Base-by-base conservation (phyloP, 2,329 filamentous ascomycete genomes). In the Fusarium humuli region DNA sequence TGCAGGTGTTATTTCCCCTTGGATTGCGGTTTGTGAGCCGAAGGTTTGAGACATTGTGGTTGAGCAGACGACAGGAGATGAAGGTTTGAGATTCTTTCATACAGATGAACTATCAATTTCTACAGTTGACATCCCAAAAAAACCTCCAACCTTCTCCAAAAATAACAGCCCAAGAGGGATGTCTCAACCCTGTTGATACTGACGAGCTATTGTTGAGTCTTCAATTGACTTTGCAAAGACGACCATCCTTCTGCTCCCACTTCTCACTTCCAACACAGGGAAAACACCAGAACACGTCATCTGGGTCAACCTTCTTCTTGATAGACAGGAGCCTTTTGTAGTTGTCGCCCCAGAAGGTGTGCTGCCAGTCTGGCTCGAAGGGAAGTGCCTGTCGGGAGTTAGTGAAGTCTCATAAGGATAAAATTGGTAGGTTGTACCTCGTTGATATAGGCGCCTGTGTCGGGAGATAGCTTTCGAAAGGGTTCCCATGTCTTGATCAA, bases 221-320 rank as follows among this genome's bases (percentile, higher is more conserved):
- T 22, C 9, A 52, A 14, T 55, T 46, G 5, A 62, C 44, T 48
- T 56, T 72, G 18, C 78, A 80, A 0, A 80, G 71, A 4, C 49
- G 73, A 0, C 76, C 77, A 32, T 77, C 59, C 0, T 53, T 54
- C 30, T 80, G 69, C 47, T 72, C 53, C 81, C 82, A 85, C 0
- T 74, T 71, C 46, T 85, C 82, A 55, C 79, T 83, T 0, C 84
- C 84, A 1, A 86, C 83, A 57, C 84, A 86, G 1, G 83, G 80
- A 14, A 79, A 70, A 60, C 84, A 86, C 79, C 83, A 85, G 16
- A 87, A 81, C 3, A 86, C 77, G 53, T 85, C 83, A 0, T 75
- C 58, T 0, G 84, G 85, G 63, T 87, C 85, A n/a, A 84, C 73
- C 2, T 67, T 46, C 14, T 78, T 77, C 76, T 87, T 87, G 55